phyloP scores from a whole-genome alignment of 805 yeast species.

The Debaryomyces castellii region DNA sequence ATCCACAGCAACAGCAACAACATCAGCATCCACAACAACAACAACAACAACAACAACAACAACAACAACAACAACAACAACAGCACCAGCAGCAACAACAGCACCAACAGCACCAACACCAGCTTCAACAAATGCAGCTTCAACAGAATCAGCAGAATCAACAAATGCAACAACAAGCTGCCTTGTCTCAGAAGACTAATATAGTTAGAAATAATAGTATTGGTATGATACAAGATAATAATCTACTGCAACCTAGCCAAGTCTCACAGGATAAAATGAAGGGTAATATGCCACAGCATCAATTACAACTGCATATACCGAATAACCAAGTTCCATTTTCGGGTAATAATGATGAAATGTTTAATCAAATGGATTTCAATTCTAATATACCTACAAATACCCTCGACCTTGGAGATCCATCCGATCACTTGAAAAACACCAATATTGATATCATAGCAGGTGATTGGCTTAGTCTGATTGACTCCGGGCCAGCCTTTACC shows the following conservation, averaged over 20 bases:
- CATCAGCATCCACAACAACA: constrained; percentile 20
- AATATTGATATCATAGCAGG: constrained; percentile 10
- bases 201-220: neutral
- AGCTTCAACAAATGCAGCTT: neutral
- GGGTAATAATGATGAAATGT: neutral
- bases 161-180: constrained; percentile 4
- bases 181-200: neutral
- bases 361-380: neutral
- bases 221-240: neutral
- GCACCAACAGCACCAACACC: neutral
- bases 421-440: neutral
- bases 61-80: constrained; percentile 29
- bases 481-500: constrained; percentile 31
- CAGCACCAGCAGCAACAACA: constrained; percentile 12
- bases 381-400: neutral
- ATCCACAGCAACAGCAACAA: constrained; percentile 25
- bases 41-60: constrained; percentile 10
- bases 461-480: constrained; percentile 35
- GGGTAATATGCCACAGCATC: neutral
- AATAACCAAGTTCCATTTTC: neutral
- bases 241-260: neutral
- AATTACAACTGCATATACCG: neutral
- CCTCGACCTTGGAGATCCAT: neutral
- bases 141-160: constrained; percentile 3
- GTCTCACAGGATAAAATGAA: neutral